Evolutionary conservation across 2,329 filamentous ascomycete species (phyloP), one percentile per base, ranked within the genome.

Genomic region (Didymella exigua): DNA sequence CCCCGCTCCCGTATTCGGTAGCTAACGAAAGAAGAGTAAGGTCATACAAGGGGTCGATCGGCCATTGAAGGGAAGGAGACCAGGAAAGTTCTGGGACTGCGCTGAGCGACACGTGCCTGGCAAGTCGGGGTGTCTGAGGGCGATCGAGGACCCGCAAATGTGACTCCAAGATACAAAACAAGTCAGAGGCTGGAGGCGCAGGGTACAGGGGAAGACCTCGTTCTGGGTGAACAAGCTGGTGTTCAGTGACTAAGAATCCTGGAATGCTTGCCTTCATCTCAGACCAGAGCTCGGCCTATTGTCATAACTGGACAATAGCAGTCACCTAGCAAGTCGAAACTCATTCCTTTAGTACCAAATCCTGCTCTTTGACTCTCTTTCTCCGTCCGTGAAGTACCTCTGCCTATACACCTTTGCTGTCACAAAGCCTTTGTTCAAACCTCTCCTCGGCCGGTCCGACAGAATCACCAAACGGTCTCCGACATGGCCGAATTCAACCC

Each of bases 381-480:
- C 6, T 26, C 8, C 8, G 2, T 23, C 1, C 6, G 23, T n/a
- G 19, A 33, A 26, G 7, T 13, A n/a, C 18, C 21, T 36, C 23
- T 27, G 26, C n/a, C 3, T n/a, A 26, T 18, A 31, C 11, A 5
- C 9, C 49, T 48, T 54, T 48, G 24, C 44, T 38, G n/a, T 26
- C 13, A n/a, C 24, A 37, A 23, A 10, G 30, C 19, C 50, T 48
- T 48, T 54, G 38, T 48, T 44, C 38, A n/a, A 19, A n/a, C 30
- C 24, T 6, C 16, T 33, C 26, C 33, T 23, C 41, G 26, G 42
- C 43, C 11, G 26, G 24, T 21, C 36, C 31, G 38, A 30, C 29
- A 11, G 19, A 2, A 24, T 10, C n/a, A 33, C 4, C 2, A 5
- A 16, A 7, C 24, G n/a, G n/a, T 48, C 26, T 19, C 10, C 31